Percentiles rank a stretch among this genome's conserved stretches.
phyloP scores from a whole-genome alignment of 2,329 filamentous ascomycete genomes.

The Arthrobotrys megalospora region DNA sequence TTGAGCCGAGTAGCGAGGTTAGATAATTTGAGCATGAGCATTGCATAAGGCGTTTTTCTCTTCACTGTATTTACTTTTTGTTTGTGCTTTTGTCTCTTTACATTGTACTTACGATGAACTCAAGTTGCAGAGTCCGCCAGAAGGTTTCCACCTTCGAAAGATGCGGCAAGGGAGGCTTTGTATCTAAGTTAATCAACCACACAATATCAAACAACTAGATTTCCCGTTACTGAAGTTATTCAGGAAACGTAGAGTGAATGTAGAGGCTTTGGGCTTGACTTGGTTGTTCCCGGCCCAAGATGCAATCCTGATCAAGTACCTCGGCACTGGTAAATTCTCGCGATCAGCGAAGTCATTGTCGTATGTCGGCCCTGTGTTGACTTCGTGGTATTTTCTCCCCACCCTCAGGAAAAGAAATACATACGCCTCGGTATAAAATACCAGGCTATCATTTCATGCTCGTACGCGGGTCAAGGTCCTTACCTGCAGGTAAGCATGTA shows the following conservation, averaged over 20 bases:
- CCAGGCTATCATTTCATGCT: neutral
- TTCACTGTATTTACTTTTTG: conserved; percentile 38
- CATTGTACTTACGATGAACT: conserved; percentile 12
- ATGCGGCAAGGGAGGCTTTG: neutral
- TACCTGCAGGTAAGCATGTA: conserved; percentile 11
- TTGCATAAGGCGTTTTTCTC: conserved; percentile 17
- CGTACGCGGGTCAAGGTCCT: neutral
- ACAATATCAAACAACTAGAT: neutral
- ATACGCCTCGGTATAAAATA: no score
- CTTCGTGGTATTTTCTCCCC: no score
- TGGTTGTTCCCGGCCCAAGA: no score
- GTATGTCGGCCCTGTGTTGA: no score
- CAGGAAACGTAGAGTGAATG: no score
- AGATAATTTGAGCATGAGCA: conserved; percentile 18
- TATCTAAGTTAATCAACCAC: neutral
- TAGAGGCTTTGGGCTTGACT: no score
- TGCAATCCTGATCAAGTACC: no score
- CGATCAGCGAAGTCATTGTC: no score
- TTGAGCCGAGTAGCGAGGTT: neutral
- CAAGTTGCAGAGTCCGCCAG: neutral
- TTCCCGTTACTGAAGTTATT: no score
- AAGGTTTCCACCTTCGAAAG: neutral
- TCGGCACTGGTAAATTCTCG: no score
- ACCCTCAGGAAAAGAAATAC: no score
- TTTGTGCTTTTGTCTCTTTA: neutral